Evolutionary conservation across 192 early-diverging fungal species (phyloP).

Genomic region (Backusella psychrophila): DNA sequence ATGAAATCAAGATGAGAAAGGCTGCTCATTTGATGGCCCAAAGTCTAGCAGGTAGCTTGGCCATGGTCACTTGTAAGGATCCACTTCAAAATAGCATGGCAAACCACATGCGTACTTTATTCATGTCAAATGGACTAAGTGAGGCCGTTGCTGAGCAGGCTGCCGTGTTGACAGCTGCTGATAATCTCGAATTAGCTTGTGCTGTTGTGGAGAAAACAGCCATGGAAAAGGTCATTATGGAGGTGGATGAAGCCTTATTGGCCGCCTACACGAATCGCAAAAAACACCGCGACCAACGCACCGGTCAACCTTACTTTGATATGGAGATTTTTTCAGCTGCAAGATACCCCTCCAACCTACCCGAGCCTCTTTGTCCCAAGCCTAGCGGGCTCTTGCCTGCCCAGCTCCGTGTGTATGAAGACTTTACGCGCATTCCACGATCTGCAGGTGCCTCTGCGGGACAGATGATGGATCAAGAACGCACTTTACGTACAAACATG

Average conservation of each 20-base stretch:
- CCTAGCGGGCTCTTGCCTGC: constrained; percentile 74
- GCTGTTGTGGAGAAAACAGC: constrained; percentile 95
- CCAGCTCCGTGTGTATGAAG: constrained; percentile 86
- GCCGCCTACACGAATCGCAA: constrained; percentile 69
- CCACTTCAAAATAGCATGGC: constrained; percentile 85
- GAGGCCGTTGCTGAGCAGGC: constrained; percentile 83
- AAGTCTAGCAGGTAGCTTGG: constrained; percentile 67
- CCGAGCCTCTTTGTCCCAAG: constrained; percentile 84
- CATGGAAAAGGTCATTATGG: constrained; percentile 91
- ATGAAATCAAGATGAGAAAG: constrained; percentile 91
- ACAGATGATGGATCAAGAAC: constrained; percentile 7
- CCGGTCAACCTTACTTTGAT: constrained; percentile 91
- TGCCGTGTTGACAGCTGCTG: constrained; percentile 79
- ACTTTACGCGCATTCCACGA: constrained; percentile 62
- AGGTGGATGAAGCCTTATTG: constrained; percentile 85
- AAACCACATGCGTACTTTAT: constrained; percentile 64
- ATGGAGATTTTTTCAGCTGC: constrained; percentile 72
- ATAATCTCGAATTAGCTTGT: constrained; percentile 94
- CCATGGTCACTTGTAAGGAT: constrained; percentile 91
- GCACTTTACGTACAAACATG: not conserved
- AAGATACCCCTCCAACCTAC: constrained; percentile 81
- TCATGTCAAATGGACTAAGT: constrained; percentile 73
- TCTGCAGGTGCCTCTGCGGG: constrained; percentile 10
- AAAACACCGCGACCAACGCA: constrained; percentile 79
- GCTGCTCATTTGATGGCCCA: constrained; percentile 96